phyloP scores from a whole-genome alignment of 2,329 filamentous ascomycete genomes.

The Aspergillus novoparasiticus region DNA sequence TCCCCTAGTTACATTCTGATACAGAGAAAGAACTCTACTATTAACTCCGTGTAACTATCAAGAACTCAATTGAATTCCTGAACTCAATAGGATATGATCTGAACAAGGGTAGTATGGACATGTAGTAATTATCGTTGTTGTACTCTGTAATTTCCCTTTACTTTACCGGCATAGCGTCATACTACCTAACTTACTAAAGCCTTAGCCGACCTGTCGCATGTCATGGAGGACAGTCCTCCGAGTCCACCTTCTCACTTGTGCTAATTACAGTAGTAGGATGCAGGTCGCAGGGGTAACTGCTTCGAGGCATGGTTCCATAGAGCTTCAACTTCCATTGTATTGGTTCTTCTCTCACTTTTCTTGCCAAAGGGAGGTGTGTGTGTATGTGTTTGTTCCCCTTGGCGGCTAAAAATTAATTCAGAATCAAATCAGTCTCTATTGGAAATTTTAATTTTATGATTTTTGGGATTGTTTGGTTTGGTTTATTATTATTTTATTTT shows the following conservation, averaged over 20 bases:
- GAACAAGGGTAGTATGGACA: not conserved
- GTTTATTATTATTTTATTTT: not conserved
- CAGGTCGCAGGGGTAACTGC: conserved; percentile 3
- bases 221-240: conserved; percentile 29
- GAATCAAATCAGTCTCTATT: not conserved
- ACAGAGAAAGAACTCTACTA: not conserved
- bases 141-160: not conserved
- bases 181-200: conserved; percentile 6
- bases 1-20: not conserved
- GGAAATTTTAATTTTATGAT: not conserved
- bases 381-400: not conserved
- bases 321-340: not conserved
- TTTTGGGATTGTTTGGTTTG: not conserved
- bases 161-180: conserved; percentile 12
- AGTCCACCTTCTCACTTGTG: conserved; percentile 5
- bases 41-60: not conserved
- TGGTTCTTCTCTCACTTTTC: not conserved
- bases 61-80: not conserved
- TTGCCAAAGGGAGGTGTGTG: not conserved
- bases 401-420: not conserved
- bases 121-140: not conserved
- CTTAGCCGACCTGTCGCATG: conserved; percentile 7
- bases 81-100: not conserved
- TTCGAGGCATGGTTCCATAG: conserved; percentile 5
- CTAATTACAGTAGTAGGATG: not conserved